These are phyloP conservation scores for Saccharomycopsis capsularis DNA, from an alignment of 805 yeast genomes.

Conservation along the genomic window DNA sequence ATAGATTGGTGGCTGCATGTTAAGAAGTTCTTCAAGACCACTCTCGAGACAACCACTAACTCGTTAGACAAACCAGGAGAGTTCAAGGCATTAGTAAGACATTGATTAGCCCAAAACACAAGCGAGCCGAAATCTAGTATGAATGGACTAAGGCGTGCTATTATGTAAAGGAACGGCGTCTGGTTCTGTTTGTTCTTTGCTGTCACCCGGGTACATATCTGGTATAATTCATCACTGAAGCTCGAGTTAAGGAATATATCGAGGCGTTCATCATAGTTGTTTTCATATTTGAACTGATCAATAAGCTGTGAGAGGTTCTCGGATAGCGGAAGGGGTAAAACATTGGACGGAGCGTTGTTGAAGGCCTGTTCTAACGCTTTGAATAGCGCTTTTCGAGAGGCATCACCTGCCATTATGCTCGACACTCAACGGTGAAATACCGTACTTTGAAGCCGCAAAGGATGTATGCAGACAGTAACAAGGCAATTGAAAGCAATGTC, in stretches of 20 bases:
- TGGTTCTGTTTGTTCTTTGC: constrained; percentile 11
- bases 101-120: constrained; percentile 18
- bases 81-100: constrained; percentile 20
- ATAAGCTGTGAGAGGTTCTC: constrained; percentile 1
- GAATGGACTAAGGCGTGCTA: constrained; percentile 11
- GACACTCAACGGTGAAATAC: neutral
- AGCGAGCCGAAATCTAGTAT: constrained; percentile 9
- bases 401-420: neutral
- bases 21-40: constrained; percentile 10
- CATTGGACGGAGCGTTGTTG: neutral
- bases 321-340: constrained; percentile 10
- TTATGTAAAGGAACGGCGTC: constrained; percentile 8
- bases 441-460: neutral
- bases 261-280: constrained; percentile 10
- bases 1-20: neutral
- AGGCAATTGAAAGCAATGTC: no score
- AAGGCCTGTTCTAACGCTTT: constrained; percentile 12
- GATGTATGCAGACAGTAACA: no score
- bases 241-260: neutral
- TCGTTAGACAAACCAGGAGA: constrained; percentile 20
- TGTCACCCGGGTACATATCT: constrained; percentile 1
- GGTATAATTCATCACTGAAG: constrained; percentile 10
- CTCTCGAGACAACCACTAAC: constrained; percentile 14
- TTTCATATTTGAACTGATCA: constrained; percentile 2
- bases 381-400: neutral